Base-by-base conservation (phyloP, 2,329 filamentous ascomycete genomes). In the Trichoderma pleuroti region DNA sequence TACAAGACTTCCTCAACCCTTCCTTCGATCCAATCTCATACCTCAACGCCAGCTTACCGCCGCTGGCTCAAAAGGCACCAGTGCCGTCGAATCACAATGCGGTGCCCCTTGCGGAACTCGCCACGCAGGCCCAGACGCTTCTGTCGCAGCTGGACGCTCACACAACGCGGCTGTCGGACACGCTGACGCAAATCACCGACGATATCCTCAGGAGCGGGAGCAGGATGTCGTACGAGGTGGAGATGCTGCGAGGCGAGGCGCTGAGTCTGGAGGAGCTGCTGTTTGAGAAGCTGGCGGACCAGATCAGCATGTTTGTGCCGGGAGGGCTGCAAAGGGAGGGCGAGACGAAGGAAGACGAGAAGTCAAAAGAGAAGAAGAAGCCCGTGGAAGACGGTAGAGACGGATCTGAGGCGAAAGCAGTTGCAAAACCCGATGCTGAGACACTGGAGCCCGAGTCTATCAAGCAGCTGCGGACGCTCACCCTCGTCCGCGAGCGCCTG, bases 131-230 rank as follows among this genome's bases (percentile, higher is more conserved):
- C 1, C 94, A 98, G 80, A 86, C 90, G 4, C 86, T 97, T n/a
- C 86, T 98, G 60, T 93, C 94, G 1, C 92, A 95, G 77, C 88
- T 98, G 76, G 97, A 93, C 77, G 92, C 93, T 10, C 93, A 98
- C 79, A 97, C 94, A 2, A 91, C 93, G 21, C 88, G 94, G 59
- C 84, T 98, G 9, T 93, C 94, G 16, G 90, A 87, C 68, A 92
- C 90, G 59, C 86, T 99, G 71, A 97, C 94, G 36, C 91, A 95
- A 77, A 85, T 98, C 72, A 98, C 96, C 12, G 95, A 99, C 80
- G 96, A 98, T 75, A 98, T 99, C 73, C 82, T 99, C 72, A 89
- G 96, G 70, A 94, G 93, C 76, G 93, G 94, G 30, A 93, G 93
- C 74, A 88, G 95, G 5, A 84, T 99, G 70, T 93, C 94, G 24